phyloP scores from a whole-genome alignment of 2,329 filamentous ascomycete genomes.

The Aspergillus pseudoviridinutans region DNA sequence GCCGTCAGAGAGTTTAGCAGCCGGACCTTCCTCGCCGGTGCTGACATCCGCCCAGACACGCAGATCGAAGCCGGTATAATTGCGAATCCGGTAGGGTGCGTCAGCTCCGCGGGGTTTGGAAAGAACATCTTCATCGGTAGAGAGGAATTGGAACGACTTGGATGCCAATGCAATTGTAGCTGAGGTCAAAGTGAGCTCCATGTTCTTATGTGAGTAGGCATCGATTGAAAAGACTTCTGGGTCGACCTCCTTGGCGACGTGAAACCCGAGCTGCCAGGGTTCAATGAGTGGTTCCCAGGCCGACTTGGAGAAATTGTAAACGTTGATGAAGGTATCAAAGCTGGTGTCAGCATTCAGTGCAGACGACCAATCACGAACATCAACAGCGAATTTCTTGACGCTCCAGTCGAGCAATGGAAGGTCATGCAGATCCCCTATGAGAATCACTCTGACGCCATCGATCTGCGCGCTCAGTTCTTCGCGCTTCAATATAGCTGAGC shows the following conservation, averaged over 20 bases:
- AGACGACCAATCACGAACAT: conserved; percentile 86
- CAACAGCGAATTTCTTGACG: conserved; percentile 81
- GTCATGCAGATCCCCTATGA: conserved; percentile 95
- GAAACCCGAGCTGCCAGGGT: conserved; percentile 92
- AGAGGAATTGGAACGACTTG: conserved; percentile 88
- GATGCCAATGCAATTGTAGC: conserved; percentile 89
- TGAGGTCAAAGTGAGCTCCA: conserved; percentile 89
- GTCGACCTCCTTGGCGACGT: conserved; percentile 72
- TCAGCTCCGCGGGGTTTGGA: conserved; percentile 90
- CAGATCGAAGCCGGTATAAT: conserved; percentile 91
- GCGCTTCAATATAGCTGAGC: conserved; percentile 56
- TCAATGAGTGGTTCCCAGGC: conserved; percentile 96
- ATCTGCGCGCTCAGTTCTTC: conserved; percentile 85
- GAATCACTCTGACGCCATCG: conserved; percentile 82
- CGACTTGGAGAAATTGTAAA: conserved; percentile 99
- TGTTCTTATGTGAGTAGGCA: conserved; percentile 78
- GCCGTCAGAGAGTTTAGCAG: conserved; percentile 77
- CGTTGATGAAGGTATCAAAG: conserved; percentile 92
- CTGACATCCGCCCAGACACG: conserved; percentile 75
- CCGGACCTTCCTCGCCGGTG: conserved; percentile 62
- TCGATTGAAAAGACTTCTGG: conserved; percentile 79
- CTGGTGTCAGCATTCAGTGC: conserved; percentile 80
- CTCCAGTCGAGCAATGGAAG: conserved; percentile 91
- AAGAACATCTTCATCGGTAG: conserved; percentile 82
- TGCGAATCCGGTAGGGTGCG: conserved; percentile 87